Evolutionary conservation across 2,329 filamentous ascomycete genomes (phyloP).

Genomic region (Penicillium sumatraense): DNA sequence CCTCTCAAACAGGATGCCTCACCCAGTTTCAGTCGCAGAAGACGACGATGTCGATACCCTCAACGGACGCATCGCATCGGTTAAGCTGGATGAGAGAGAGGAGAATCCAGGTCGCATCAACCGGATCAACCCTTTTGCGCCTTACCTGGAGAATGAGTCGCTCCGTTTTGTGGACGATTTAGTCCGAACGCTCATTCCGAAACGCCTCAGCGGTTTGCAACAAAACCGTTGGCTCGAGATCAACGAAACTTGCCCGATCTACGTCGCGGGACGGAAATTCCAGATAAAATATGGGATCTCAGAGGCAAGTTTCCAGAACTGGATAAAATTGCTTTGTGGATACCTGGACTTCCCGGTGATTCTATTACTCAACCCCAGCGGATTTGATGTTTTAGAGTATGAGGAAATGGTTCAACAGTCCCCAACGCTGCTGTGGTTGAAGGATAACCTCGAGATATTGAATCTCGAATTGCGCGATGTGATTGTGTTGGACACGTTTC

Average conservation of each 20-base stretch:
- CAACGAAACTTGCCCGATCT: background rate
- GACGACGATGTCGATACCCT: background rate
- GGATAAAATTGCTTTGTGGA: background rate
- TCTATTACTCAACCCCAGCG: slow-evolving; percentile 2
- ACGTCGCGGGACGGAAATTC: background rate
- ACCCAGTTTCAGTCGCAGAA: background rate
- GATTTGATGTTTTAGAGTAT: background rate
- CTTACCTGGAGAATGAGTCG: background rate
- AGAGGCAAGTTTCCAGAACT: slow-evolving; percentile 3
- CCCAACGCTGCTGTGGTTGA: slow-evolving; percentile 1
- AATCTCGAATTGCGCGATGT: background rate
- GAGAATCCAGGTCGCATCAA: background rate
- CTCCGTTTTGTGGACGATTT: background rate
- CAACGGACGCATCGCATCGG: background rate
- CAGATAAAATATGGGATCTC: background rate
- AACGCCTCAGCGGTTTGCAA: background rate
- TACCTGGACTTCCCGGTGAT: background rate
- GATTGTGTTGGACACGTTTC: slow-evolving; percentile 1
- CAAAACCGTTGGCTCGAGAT: background rate
- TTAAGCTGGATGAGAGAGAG: background rate
- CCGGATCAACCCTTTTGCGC: background rate
- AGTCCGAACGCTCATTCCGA: background rate
- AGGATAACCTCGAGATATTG: background rate
- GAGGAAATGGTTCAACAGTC: slow-evolving; percentile 3
- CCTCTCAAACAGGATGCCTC: background rate